These are phyloP conservation scores for Kodamaea hsintzibuensis DNA, from an alignment of 805 yeast genomes.

Conservation along the genomic window DNA sequence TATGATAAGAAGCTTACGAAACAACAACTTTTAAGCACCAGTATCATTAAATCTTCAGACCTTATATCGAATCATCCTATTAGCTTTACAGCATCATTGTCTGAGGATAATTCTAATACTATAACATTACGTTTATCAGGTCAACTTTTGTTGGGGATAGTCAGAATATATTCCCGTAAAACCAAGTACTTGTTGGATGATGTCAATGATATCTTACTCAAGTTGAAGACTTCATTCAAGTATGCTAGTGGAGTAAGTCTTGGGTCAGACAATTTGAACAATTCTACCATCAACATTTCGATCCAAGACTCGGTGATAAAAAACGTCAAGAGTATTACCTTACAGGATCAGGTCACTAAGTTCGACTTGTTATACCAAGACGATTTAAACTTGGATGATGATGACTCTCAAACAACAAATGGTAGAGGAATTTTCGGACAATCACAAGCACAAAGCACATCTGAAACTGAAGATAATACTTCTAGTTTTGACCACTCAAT, in stretches of 20 bases:
- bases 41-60: conserved; percentile 55
- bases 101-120: conserved; percentile 38
- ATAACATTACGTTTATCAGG: conserved; percentile 82
- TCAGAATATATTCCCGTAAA: conserved; percentile 80
- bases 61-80: conserved; percentile 58
- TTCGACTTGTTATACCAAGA: conserved; percentile 71
- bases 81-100: conserved; percentile 30
- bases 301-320: conserved; percentile 61
- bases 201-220: conserved; percentile 71
- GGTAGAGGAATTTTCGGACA: conserved; percentile 25
- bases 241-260: conserved; percentile 35
- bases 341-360: conserved; percentile 79
- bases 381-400: conserved; percentile 45
- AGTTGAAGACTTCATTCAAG: conserved; percentile 66
- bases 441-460: conserved; percentile 13
- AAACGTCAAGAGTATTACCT: conserved; percentile 57
- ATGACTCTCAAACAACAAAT: conserved; percentile 4
- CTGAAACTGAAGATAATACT: conserved; percentile 32
- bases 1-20: conserved; percentile 76
- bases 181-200: conserved; percentile 83
- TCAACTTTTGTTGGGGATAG: conserved; percentile 83
- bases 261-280: conserved; percentile 28
- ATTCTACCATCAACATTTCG: conserved; percentile 46
- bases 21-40: conserved; percentile 69
- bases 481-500: conserved; percentile 54